Evolutionary conservation across 2,329 filamentous ascomycete species (phyloP).

Genomic region (Alternaria triticina): DNA sequence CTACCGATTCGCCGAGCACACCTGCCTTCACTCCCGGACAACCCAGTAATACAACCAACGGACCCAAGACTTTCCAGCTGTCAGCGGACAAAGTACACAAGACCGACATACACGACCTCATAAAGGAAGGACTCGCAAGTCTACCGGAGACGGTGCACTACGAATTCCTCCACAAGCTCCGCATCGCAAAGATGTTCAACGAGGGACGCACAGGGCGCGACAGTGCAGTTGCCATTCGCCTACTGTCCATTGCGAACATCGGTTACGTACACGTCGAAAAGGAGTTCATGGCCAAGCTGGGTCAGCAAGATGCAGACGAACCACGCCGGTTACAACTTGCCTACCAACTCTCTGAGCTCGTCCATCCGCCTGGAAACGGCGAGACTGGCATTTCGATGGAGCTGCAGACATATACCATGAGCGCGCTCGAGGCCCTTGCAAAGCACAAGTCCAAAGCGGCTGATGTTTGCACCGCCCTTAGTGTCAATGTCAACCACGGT

Average conservation of each 20-base stretch:
- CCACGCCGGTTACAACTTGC: constrained; percentile 86
- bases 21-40: constrained; percentile 47
- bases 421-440: constrained; percentile 83
- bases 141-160: constrained; percentile 78
- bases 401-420: constrained; percentile 82
- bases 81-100: constrained; percentile 56
- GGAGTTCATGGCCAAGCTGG: constrained; percentile 83
- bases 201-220: constrained; percentile 71
- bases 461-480: constrained; percentile 89
- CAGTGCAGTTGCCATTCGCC: constrained; percentile 77
- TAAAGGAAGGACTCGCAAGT: constrained; percentile 57
- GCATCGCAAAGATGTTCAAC: constrained; percentile 80
- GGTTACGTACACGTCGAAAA: constrained; percentile 86
- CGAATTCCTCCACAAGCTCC: constrained; percentile 82
- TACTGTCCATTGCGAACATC: constrained; percentile 88
- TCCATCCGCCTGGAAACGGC: constrained; percentile 79
- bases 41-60: constrained; percentile 30
- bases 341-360: constrained; percentile 89
- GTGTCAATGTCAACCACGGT: constrained; percentile 94
- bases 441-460: constrained; percentile 76
- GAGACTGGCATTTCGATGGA: constrained; percentile 72
- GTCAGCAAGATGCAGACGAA: constrained; percentile 88
- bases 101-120: constrained; percentile 51
- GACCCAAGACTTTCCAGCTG: constrained; percentile 64
- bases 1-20: constrained; percentile 59